A percentile compares a stretch with the other conserved stretches of the same genome.
Evolutionary conservation across 1,139 yeast species (phyloP).

Genomic region (Pichia sp.): DNA sequence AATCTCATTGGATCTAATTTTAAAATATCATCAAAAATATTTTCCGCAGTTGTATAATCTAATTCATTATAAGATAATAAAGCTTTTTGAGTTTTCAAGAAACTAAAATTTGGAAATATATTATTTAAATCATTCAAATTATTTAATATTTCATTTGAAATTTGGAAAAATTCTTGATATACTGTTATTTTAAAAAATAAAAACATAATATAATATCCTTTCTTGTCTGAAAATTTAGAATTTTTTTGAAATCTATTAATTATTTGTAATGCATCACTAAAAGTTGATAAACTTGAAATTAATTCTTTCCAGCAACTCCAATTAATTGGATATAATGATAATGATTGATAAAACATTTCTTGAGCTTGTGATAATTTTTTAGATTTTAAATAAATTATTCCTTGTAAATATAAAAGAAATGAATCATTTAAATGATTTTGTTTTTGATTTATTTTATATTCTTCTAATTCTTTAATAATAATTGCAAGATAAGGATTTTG

Average conservation of each 20-base stretch:
- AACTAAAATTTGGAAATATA: slow-evolving; percentile 66
- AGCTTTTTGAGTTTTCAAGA: slow-evolving; percentile 74
- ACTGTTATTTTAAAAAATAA: slow-evolving; percentile 63
- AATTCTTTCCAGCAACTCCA: slow-evolving; percentile 95
- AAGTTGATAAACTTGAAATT: slow-evolving; percentile 52
- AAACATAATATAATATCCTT: slow-evolving; percentile 42
- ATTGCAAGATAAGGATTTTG: slow-evolving; percentile 25
- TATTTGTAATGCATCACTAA: slow-evolving; percentile 55
- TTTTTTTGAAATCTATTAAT: slow-evolving; percentile 36
- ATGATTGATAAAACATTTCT: slow-evolving; percentile 49
- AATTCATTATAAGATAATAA: slow-evolving; percentile 71
- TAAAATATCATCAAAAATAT: slow-evolving; percentile 68
- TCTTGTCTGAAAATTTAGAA: slow-evolving; percentile 25
- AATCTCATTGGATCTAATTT: slow-evolving; percentile 76
- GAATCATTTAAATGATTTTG: slow-evolving; percentile 41
- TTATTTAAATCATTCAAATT: slow-evolving; percentile 42
- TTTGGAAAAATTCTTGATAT: slow-evolving; percentile 76
- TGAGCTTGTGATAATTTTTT: slow-evolving; percentile 58
- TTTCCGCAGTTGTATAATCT: slow-evolving; percentile 76
- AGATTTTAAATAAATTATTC: slow-evolving; percentile 58
- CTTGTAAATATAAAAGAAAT: slow-evolving; percentile 62
- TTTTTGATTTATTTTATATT: slow-evolving; percentile 28
- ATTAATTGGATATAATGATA: slow-evolving; percentile 66
- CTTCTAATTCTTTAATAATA: slow-evolving; percentile 40
- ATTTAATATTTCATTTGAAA: slow-evolving; percentile 44